Conservation (phyloP, 768 basidiomycete genomes). For the Suillus discolor region DNA sequence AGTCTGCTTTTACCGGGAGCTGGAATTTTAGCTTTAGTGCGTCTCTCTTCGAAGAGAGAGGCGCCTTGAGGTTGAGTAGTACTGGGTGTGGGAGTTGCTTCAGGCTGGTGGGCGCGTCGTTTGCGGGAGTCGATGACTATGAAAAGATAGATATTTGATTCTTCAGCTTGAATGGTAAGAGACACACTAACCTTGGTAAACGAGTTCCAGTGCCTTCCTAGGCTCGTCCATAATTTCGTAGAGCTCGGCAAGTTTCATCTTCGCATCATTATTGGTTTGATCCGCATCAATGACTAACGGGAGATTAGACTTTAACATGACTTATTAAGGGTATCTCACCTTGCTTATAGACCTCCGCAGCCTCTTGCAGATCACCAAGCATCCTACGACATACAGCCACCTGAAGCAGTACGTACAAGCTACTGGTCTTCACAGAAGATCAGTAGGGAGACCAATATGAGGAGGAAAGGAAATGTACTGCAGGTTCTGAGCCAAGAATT, state of each 20-base stretch:
- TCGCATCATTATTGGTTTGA: slow-evolving; percentile 77
- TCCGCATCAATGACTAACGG: slow-evolving; percentile 70
- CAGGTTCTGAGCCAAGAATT: slow-evolving; percentile 70
- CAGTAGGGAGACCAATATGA: neutral
- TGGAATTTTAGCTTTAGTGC: slow-evolving; percentile 39
- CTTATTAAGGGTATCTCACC: slow-evolving; percentile 43
- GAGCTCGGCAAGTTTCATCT: slow-evolving; percentile 88
- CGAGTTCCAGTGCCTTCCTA: slow-evolving; percentile 78
- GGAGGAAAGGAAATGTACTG: slow-evolving; percentile 45
- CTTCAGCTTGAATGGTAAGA: neutral
- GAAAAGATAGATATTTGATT: neutral
- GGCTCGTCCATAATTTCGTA: slow-evolving; percentile 85
- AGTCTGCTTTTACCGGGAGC: slow-evolving; percentile 47
- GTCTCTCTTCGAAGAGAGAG: slow-evolving; percentile 69
- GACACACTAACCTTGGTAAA: slow-evolving; percentile 67
- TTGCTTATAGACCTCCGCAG: slow-evolving; percentile 82
- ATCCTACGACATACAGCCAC: slow-evolving; percentile 83
- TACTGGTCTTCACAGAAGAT: slow-evolving; percentile 59
- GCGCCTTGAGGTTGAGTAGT: slow-evolving; percentile 32
- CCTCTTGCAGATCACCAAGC: slow-evolving; percentile 72
- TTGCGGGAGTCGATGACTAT: slow-evolving; percentile 65
- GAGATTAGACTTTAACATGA: neutral
- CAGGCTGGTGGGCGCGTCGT: slow-evolving; percentile 36
- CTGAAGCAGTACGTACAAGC: slow-evolving; percentile 69
- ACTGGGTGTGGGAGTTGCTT: slow-evolving; percentile 13